Percentiles rank a stretch among this genome's conserved stretches.
Evolutionary conservation across 257 asterid genomes (phyloP).

Genomic region (Nemophila menziesii): DNA sequence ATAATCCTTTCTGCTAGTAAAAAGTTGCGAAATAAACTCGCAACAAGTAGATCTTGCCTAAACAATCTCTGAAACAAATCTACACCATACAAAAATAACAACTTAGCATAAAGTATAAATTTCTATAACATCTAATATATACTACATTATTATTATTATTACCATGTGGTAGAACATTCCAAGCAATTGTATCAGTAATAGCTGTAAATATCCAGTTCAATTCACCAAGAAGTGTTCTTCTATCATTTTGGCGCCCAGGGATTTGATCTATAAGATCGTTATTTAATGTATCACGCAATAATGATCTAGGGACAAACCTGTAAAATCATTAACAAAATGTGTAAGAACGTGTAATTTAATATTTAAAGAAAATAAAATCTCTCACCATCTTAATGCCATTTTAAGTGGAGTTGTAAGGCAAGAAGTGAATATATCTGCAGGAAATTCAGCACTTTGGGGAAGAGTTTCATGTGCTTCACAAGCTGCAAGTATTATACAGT

Average conservation of each 20-base stretch:
- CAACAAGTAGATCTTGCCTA: conserved; percentile 97
- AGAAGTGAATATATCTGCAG: conserved; percentile 95
- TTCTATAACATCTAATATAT: not conserved
- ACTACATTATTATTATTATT: too few species aligned
- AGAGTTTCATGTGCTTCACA: conserved; percentile 79
- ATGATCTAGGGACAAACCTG: conserved; percentile 85
- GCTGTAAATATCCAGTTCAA: conserved; percentile 99
- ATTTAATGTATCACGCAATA: conserved; percentile 78
- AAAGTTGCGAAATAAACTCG: conserved; percentile 89
- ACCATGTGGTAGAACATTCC: conserved; percentile 99
- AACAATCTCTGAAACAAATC: conserved; percentile 94
- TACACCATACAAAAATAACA: conserved; percentile 29
- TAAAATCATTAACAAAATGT: too few species aligned
- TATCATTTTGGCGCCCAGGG: conserved; percentile 99
- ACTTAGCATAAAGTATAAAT: not conserved
- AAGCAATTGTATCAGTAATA: conserved; percentile 96
- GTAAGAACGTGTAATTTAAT: conserved; percentile 7
- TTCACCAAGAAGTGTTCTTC: conserved; percentile 98
- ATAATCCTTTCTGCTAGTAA: conserved; percentile 96
- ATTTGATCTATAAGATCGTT: conserved; percentile 82
- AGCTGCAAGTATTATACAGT: conserved; percentile 89
- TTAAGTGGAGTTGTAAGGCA: conserved; percentile 95
- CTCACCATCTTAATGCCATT: conserved; percentile 97
- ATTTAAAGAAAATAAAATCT: conserved; percentile 8
- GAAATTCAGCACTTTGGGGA: conserved; percentile 95